Conservation (phyloP, 208 protist species). For the Balamuthia mandrillaris region DNA sequence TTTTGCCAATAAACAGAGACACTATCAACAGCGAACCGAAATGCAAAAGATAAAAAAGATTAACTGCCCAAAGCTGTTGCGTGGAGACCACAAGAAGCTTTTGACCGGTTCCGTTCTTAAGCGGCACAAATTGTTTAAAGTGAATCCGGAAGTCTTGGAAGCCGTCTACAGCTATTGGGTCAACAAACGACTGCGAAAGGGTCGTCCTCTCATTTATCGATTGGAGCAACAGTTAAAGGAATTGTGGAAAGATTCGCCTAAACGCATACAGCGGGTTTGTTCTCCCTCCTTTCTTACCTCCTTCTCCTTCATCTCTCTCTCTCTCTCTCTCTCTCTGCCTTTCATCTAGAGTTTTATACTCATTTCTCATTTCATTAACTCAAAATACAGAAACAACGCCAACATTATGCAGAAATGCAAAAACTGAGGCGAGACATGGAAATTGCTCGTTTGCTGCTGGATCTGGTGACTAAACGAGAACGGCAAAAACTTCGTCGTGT, state of each 20-base stretch:
- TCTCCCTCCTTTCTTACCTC: not conserved
- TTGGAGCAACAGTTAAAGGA: not conserved
- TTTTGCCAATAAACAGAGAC: too few relatives aligned
- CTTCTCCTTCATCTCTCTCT: not conserved
- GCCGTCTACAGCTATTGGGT: conserved; percentile 13
- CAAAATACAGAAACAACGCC: not conserved
- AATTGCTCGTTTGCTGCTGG: not conserved
- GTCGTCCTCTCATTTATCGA: not conserved
- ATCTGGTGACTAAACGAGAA: conserved; percentile 13
- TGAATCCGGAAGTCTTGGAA: not conserved
- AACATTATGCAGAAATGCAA: not conserved
- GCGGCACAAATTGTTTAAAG: not conserved
- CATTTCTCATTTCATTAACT: not conserved
- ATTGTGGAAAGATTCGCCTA: conserved; percentile 9
- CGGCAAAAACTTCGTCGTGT: not conserved
- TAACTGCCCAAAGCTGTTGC: not conserved
- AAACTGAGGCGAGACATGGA: conserved; percentile 32
- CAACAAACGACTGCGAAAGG: not conserved
- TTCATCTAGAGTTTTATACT: not conserved
- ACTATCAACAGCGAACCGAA: conserved; percentile 18
- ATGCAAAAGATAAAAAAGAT: conserved; percentile 32
- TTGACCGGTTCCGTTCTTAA: not conserved
- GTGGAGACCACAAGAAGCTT: not conserved
- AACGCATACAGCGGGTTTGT: not conserved
- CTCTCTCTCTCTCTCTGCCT: not conserved